Evolutionary conservation across 2,329 filamentous ascomycete genomes (phyloP).

Genomic region (Phaeosphaeria sp.): DNA sequence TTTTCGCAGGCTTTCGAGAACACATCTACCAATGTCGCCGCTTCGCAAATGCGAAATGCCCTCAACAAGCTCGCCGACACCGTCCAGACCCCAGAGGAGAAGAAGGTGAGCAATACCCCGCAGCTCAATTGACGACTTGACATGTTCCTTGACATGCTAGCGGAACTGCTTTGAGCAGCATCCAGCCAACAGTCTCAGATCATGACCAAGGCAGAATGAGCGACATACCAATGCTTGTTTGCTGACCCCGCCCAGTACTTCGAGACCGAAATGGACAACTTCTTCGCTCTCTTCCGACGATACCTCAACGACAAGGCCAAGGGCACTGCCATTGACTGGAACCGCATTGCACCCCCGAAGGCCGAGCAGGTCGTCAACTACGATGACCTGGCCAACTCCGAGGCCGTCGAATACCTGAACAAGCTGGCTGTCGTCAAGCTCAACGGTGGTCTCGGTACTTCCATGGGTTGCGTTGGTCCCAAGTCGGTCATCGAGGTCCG

Average conservation of each 20-base stretch:
- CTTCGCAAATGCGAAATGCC: constrained; percentile 98
- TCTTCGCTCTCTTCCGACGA: constrained; percentile 97
- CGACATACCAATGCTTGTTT: constrained; percentile 13
- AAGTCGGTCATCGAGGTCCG: constrained; percentile 99
- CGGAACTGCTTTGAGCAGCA: background rate
- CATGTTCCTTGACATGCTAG: background rate
- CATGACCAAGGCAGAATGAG: constrained; percentile 11
- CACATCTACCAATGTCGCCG: constrained; percentile 96
- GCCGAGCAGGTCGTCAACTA: constrained; percentile 95
- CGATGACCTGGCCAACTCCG: constrained; percentile 84
- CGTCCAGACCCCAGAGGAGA: constrained; percentile 75
- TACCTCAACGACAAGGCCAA: constrained; percentile 99
- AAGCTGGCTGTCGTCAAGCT: constrained; percentile 99
- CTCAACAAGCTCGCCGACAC: constrained; percentile 91
- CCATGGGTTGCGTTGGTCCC: constrained; percentile 98
- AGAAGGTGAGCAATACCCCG: constrained; percentile 68
- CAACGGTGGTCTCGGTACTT: constrained; percentile 98
- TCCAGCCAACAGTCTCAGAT: background rate
- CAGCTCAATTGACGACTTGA: background rate
- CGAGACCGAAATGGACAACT: constrained; percentile 99
- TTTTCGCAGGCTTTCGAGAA: constrained; percentile 89
- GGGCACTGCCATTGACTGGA: constrained; percentile 95
- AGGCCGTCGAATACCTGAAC: constrained; percentile 92
- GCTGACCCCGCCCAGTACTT: constrained; percentile 69
- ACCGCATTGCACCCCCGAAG: constrained; percentile 92